Base-by-base conservation (phyloP, 1,139 yeast genomes). In the Saccharomyces hybrid region DNA sequence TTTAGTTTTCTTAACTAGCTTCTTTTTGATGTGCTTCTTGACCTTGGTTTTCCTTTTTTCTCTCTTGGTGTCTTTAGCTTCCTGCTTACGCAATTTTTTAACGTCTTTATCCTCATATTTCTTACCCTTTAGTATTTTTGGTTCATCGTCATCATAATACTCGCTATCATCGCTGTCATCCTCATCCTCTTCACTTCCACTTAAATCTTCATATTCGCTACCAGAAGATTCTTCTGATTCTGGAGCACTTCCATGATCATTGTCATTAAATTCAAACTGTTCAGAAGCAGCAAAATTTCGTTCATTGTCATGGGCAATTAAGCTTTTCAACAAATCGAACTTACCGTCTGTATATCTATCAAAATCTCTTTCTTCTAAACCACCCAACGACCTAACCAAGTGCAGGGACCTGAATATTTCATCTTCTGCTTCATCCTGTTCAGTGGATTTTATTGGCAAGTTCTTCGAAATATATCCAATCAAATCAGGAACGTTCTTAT, bases 21-120 rank as follows among this genome's bases (percentile, higher is more conserved):
- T 86, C 79, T 93, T 93, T 75, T 93, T 93, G 46, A 89, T 73
- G 70, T 88, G 89, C 71, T 95, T 95, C 71, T 93, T 93, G 84
- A 93, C 86, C 70, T 95, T 95, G 4, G 84, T 84, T 67, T 89
- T 85, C 56, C 99, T 79, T 73, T 88, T 90, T 63, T 91, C 98
- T 64, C 86, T 86, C 59, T 89, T 88, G 14, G 84, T 89, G 46
- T 83, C 86, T 68, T 89, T 93, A 23, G 89, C 85, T 26, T 85
- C 86, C 64, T 85, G 86, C 71, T 95, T 95, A 54, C 98, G 79
- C 50, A 82, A 84, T 66, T 86, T 88, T 70, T 91, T 93, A 0
- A 77, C 83, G 26, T 89, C 97, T 66, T 90, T 86, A 66, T 91
- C 95, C 64, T 88, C 95, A 67, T 78, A 78, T 67, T 84, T 84